Evolutionary conservation across 495 filamentous ascomycete genomes (phyloP).

Genomic region (Penicillium canescens): DNA sequence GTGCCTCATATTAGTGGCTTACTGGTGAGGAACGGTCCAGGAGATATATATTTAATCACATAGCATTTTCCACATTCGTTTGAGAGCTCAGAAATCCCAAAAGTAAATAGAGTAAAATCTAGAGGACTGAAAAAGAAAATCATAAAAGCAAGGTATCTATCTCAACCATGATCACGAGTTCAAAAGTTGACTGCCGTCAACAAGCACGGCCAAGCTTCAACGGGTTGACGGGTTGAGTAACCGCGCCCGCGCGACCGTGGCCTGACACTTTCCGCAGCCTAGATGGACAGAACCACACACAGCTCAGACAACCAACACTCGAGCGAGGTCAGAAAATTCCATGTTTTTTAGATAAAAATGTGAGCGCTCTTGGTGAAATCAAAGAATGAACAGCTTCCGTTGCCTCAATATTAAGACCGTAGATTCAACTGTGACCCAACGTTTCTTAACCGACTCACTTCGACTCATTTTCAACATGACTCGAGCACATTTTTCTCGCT

Average conservation of each 20-base stretch:
- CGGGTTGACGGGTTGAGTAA: constrained; percentile 4
- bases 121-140: background rate
- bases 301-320: constrained; percentile 3
- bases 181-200: constrained; percentile 1
- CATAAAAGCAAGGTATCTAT: background rate
- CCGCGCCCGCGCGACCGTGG: background rate
- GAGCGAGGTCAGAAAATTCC: background rate
- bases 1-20: no score
- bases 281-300: background rate
- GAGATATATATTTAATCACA: constrained; percentile 3
- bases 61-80: constrained; percentile 5
- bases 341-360: background rate
- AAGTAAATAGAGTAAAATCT: background rate
- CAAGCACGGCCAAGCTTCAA: constrained; percentile 3
- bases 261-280: constrained; percentile 8
- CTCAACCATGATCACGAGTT: background rate
- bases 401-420: no score
- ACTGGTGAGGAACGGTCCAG: background rate
- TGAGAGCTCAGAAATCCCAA: background rate
- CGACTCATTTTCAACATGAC: no score
- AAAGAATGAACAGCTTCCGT: background rate
- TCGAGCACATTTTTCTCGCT: no score
- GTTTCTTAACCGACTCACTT: no score
- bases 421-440: no score
- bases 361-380: background rate